Evolutionary conservation across 306 rosid species (phyloP).

Genomic region (Trifolium repens): DNA sequence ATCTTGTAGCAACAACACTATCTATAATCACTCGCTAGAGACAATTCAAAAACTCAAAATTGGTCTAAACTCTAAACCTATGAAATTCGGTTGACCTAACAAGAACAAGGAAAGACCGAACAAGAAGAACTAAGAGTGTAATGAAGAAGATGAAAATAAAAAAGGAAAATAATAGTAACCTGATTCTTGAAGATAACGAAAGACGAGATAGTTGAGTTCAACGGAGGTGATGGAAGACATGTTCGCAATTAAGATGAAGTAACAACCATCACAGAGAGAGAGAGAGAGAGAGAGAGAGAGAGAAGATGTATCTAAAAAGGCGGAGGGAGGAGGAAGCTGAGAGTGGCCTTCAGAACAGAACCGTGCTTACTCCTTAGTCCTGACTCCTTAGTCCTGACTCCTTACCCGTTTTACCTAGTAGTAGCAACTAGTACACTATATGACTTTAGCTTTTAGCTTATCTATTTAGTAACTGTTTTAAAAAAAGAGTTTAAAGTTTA

Average conservation of each 20-base stretch:
- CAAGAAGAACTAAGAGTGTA: background rate
- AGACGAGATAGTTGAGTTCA: conserved; percentile 82
- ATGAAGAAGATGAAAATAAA: background rate
- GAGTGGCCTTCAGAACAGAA: too few species aligned
- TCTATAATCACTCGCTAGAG: background rate
- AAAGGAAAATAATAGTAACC: conserved; percentile 47
- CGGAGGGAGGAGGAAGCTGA: too few species aligned
- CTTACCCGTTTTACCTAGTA: too few species aligned
- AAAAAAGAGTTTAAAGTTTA: too few species aligned
- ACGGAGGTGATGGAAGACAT: conserved; percentile 84
- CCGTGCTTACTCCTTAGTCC: too few species aligned
- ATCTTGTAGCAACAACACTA: background rate
- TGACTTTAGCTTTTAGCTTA: too few species aligned
- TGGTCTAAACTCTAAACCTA: conserved; percentile 33
- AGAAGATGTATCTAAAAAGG: too few species aligned
- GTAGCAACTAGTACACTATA: too few species aligned
- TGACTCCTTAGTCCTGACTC: too few species aligned
- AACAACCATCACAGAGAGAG: too few species aligned
- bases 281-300: too few species aligned
- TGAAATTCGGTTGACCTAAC: background rate
- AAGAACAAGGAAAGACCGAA: background rate
- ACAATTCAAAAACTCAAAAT: background rate
- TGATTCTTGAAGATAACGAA: conserved; percentile 95
- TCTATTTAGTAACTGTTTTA: too few species aligned
- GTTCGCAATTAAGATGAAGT: conserved; percentile 1